Conservation (phyloP, 1,139 yeast genomes). For the Hemisphaericaspora xylanilytica region DNA sequence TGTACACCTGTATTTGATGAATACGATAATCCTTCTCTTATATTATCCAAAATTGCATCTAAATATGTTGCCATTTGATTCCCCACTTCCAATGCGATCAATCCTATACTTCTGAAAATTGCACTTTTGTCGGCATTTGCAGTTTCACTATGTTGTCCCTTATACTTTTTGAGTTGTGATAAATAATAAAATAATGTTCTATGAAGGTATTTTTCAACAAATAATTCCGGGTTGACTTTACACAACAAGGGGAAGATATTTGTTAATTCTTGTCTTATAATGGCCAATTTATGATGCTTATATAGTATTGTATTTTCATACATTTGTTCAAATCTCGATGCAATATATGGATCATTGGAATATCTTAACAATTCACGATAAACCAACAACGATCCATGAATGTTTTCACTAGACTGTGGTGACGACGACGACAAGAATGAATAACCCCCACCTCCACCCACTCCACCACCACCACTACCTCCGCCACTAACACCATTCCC, state of each 20-base stretch:
- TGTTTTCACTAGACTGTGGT: slow-evolving; percentile 54
- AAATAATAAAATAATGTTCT: slow-evolving; percentile 76
- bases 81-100: slow-evolving; percentile 79
- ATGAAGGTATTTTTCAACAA: slow-evolving; percentile 80
- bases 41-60: slow-evolving; percentile 80
- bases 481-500: slow-evolving; percentile 6
- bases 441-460: slow-evolving; percentile 18
- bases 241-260: slow-evolving; percentile 81
- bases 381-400: slow-evolving; percentile 84
- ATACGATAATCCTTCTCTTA: slow-evolving; percentile 73
- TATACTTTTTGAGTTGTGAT: slow-evolving; percentile 71
- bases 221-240: slow-evolving; percentile 69
- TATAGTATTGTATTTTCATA: slow-evolving; percentile 73
- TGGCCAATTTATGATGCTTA: slow-evolving; percentile 72
- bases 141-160: slow-evolving; percentile 40
- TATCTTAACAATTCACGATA: slow-evolving; percentile 79
- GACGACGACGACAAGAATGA: slow-evolving; percentile 25
- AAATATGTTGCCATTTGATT: slow-evolving; percentile 85
- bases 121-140: slow-evolving; percentile 65
- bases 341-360: slow-evolving; percentile 51
- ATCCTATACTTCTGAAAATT: slow-evolving; percentile 81
- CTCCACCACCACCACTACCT: slow-evolving; percentile 2
- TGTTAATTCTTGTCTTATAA: slow-evolving; percentile 80
- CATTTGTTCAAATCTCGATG: slow-evolving; percentile 63
- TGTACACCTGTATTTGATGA: slow-evolving; percentile 37